Conservation (phyloP, 495 filamentous ascomycete species). For the Penicillium ucsense region DNA sequence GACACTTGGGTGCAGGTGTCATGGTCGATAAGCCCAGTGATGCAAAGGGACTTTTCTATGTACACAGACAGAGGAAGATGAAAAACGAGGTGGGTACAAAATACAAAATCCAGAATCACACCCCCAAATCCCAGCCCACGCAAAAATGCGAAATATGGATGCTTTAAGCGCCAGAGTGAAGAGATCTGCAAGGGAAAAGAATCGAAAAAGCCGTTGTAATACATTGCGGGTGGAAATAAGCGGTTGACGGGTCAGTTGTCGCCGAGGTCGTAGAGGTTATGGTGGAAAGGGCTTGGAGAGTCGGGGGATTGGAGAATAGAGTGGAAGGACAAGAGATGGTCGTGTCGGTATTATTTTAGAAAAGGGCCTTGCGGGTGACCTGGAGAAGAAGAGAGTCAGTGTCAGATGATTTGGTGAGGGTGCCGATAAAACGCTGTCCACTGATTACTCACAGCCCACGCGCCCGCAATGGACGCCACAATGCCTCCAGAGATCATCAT, state of each 20-base stretch:
- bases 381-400: slow-evolving; percentile 11
- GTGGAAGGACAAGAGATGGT: slow-evolving; percentile 10
- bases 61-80: slow-evolving; percentile 30
- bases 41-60: slow-evolving; percentile 37
- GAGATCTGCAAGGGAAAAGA: slow-evolving; percentile 26
- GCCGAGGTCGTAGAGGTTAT: slow-evolving; percentile 22
- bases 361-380: slow-evolving; percentile 49
- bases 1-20: slow-evolving; percentile 15
- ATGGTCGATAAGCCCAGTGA: slow-evolving; percentile 26
- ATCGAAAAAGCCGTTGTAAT: slow-evolving; percentile 33
- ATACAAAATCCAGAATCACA: slow-evolving; percentile 31
- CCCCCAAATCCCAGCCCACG: slow-evolving; percentile 34
- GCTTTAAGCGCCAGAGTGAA: slow-evolving; percentile 42
- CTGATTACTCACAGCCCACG: slow-evolving; percentile 66
- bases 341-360: slow-evolving; percentile 28
- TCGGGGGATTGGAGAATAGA: slow-evolving; percentile 13
- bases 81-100: slow-evolving; percentile 18
- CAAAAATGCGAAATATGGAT: slow-evolving; percentile 37
- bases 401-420: too few relatives aligned
- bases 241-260: slow-evolving; percentile 15
- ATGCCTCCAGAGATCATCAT: slow-evolving; percentile 90
- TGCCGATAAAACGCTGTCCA: too few relatives aligned
- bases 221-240: slow-evolving; percentile 28
- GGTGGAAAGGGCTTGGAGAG: slow-evolving; percentile 22
- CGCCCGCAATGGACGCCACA: slow-evolving; percentile 73